phyloP scores from a whole-genome alignment of 352 stramenopile genomes.

The Globisporangium cylindrosporum region DNA sequence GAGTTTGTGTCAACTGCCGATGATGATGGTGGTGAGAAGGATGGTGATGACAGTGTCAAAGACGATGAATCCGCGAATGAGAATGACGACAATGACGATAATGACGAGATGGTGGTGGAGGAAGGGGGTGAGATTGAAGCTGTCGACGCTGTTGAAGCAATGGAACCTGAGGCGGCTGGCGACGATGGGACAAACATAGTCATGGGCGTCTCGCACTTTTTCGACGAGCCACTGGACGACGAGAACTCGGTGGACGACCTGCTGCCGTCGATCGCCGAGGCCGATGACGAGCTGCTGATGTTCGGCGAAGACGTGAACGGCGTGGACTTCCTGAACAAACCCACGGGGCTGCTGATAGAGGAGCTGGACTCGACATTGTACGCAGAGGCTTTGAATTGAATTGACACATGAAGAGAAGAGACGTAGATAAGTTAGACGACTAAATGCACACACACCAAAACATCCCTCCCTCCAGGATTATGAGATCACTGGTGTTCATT shows the following conservation, averaged over 20 bases:
- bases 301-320: slow-evolving; percentile 16
- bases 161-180: neutral
- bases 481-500: neutral
- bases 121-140: neutral
- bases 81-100: neutral
- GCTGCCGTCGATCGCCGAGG: slow-evolving; percentile 20
- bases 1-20: slow-evolving; percentile 36
- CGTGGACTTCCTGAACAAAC: slow-evolving; percentile 14
- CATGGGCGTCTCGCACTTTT: slow-evolving; percentile 3
- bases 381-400: neutral
- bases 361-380: neutral
- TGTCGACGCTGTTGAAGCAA: neutral
- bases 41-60: slow-evolving; percentile 11
- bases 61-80: neutral
- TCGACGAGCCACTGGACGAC: slow-evolving; percentile 8
- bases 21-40: neutral
- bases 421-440: neutral
- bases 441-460: neutral
- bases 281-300: slow-evolving; percentile 19
- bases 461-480: neutral
- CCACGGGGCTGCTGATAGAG: slow-evolving; percentile 4
- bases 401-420: neutral
- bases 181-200: neutral
- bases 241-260: slow-evolving; percentile 18
- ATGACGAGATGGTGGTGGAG: neutral